Conservation (phyloP, 2,329 filamentous ascomycete species). For the Penicillium sp. region DNA sequence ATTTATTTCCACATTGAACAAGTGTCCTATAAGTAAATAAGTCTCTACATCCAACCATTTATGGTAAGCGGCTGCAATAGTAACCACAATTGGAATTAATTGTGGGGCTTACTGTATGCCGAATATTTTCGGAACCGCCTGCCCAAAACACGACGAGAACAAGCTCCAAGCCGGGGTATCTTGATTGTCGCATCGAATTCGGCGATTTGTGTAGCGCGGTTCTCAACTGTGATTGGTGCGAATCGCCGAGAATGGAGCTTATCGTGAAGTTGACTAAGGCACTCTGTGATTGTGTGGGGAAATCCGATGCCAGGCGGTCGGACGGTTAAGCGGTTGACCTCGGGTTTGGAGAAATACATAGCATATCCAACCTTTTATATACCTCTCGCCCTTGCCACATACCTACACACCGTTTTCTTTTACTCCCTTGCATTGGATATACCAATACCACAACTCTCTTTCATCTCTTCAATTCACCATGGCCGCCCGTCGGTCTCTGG, state of each 20-base stretch:
- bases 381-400: constrained; percentile 1
- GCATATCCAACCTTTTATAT: constrained; percentile 7
- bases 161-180: neutral
- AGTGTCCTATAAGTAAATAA: neutral
- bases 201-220: constrained; percentile 5
- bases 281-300: constrained; percentile 10
- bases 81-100: neutral
- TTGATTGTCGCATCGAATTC: constrained; percentile 1
- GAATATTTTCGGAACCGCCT: constrained; percentile 4
- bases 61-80: neutral
- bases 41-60: neutral
- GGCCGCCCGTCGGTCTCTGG: constrained; percentile 40
- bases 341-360: constrained; percentile 21
- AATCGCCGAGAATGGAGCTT: constrained; percentile 19
- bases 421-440: neutral
- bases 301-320: constrained; percentile 10
- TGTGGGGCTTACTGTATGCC: neutral
- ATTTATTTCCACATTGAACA: neutral
- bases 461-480: constrained; percentile 23
- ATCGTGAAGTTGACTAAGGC: constrained; percentile 12
- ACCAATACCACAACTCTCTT: neutral
- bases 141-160: neutral
- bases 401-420: neutral
- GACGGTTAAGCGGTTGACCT: constrained; percentile 8
- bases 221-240: constrained; percentile 12